Evolutionary conservation across 768 basidiomycete genomes (phyloP), one percentile per base, ranked within the genome.

Genomic region (Bullera alba): DNA sequence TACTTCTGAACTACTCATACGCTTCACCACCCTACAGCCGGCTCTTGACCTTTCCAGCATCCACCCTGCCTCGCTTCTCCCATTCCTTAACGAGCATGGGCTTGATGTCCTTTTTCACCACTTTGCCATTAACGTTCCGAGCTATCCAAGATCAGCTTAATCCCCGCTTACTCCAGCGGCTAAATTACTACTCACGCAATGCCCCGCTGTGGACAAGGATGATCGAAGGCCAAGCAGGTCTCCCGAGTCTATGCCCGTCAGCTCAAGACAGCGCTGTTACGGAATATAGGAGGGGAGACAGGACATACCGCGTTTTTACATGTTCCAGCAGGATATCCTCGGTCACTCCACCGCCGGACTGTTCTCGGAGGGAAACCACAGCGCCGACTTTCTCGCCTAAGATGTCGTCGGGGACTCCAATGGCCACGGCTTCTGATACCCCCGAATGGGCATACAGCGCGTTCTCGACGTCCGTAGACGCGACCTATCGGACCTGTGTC

Each of bases 71-170:
- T 21, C 37, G 37, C 46, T 25, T 44, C 36, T 58, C 47, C 65
- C 66, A 68, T 32, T 42, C 57, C 25, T 23, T 28, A 8, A 53
- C 37, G 7, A 62, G 28, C 2, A 50, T 28, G 4, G 52, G 49
- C 39, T 55, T 63, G 14, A 68, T 34, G 45, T 65, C 60, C 30
- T 51, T 56, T 54, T 68, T 68, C 42, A 68, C 52, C 2, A 68
- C 44, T 42, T 68, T 68, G 4, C 66, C 66, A 54, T 64, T 68
- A 2, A 57, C 58, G 27, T 68, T 68, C 17, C 57, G 54, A 12
- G 63, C 66, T 64, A 49, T n/a, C 37, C 8, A 1, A 29, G 17
- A 32, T 56, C 45, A 56, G 49, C 48, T 14, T n/a, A 38, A 8
- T 15, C 15, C 8, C 14, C 16, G 32, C 10, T 41, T n/a, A n/a